Evolutionary conservation across 495 filamentous ascomycete species (phyloP), one percentile per base, ranked within the genome.

Genomic region (Neurospora sp.): DNA sequence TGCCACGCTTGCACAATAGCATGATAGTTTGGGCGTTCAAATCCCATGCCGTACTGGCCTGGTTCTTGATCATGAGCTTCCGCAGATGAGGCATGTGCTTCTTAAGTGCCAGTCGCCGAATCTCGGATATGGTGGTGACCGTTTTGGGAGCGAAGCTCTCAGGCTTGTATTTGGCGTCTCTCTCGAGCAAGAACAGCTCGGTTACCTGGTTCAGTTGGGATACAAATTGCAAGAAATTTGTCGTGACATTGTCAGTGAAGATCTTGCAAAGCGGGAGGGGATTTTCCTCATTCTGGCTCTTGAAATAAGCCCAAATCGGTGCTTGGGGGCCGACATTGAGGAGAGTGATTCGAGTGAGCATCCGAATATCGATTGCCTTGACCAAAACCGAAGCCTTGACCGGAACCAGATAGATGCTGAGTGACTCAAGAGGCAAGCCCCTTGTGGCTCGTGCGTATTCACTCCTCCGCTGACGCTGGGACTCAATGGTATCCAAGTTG

Each of bases 241-340:
- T 62, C 2, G 86, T 86, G 21, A 90, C 88, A 72, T 90, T 86
- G 74, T 91, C 89, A 4, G 88, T 90, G 75, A 87, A 85, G 36
- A 91, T 86, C 70, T 85, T 86, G 43, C 83, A 81, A 17, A 91
- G 79, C 7, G 84, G 79, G 39, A 90, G 79, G 0, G 85, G 85
- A 6, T 79, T 76, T 34, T 82, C 70, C 71, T 82, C 84, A 76
- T 90, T 88, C 72, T 88, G 80, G 69, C 83, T 84, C 28, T 80
- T 78, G 66, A 91, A 77, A 21, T 86, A 74, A 15, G 81, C 77
- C 89, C 89, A 91, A 73, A 90, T 85, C 4, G 81, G 79, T 54
- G 82, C 84, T 77, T 91, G 89, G 4, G 84, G 77, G 1, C 89
- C 89, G 34, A 90, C 88, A 70, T 89, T 89, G 62, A 91, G 85